Evolutionary conservation across 1,284 basidiomycete genomes (phyloP), one percentile per base, ranked within the genome.

Genomic region (Marasmius oreades): DNA sequence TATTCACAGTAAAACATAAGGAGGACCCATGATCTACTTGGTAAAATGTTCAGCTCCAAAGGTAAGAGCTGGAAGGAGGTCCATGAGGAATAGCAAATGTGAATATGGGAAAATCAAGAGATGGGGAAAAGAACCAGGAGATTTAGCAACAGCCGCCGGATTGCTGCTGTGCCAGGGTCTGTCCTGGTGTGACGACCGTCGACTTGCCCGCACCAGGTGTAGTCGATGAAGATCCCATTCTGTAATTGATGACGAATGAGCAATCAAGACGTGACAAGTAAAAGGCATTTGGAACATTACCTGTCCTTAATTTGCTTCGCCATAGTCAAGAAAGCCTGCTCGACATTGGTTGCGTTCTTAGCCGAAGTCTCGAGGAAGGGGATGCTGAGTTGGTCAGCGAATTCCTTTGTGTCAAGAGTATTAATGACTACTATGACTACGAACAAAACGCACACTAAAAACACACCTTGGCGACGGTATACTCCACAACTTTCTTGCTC

Each of bases 251-350:
- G 61, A 56, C 53, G 52, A 61, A 46, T 23, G 24, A 36, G n/a
- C 43, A 44, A 47, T 22, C 24, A 20, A 16, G 22, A 39, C 18
- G 26, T 16, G 10, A 44, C 37, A 47, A 16, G 11, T 14, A 20
- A n/a, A 8, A n/a, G 39, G 6, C 16, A n/a, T n/a, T n/a, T n/a
- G n/a, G 33, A 8, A 65, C 81, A 43, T n/a, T 66, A 89, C 89
- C 93, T 88, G 75, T 97, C 95, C 77, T 97, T 97, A 76, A 97
- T 98, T 78, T 98, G 94, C 78, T 97, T 97, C 18, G 96, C 96
- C 88, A 99, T 94, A 58, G 94, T 96, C 84, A 99, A 87, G 86
- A 99, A 99, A 18, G 97, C 97, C 72, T 99, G 95, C 74, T 99
- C 97, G 61, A 99, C 97, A 68, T 98, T 98, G 61, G 94, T 93